Evolutionary conservation across 225 moss, liverwort and hornwort genomes (phyloP).

Genomic region (Lunularia cruciata): DNA sequence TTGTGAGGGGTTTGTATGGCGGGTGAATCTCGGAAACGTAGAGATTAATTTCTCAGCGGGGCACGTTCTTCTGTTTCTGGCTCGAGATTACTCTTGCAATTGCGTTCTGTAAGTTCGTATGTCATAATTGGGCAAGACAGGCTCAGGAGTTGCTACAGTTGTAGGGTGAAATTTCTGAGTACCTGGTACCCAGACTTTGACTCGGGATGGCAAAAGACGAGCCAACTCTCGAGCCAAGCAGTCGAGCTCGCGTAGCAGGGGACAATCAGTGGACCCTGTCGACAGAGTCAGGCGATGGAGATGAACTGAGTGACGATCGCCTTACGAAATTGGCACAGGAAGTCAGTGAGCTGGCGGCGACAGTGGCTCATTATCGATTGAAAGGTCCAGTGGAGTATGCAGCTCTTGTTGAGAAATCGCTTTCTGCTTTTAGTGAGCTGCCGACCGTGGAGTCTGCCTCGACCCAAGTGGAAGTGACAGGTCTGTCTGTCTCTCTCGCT

Average conservation of each 20-base stretch:
- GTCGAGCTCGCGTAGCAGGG: neutral
- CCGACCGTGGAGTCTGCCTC: neutral
- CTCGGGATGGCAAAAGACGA: slow-evolving; percentile 8
- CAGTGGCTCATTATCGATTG: slow-evolving; percentile 24
- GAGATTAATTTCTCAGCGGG: too few species aligned
- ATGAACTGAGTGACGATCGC: slow-evolving; percentile 18
- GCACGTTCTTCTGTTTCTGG: slow-evolving; percentile 17
- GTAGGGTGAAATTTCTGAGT: neutral
- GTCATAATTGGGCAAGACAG: neutral
- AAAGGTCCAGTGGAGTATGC: slow-evolving; percentile 26
- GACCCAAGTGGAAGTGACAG: neutral
- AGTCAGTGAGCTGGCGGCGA: slow-evolving; percentile 21
- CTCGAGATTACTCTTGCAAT: slow-evolving; percentile 7
- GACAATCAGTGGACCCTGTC: neutral
- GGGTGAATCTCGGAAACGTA: too few species aligned
- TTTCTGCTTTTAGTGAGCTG: neutral
- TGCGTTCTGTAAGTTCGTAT: neutral
- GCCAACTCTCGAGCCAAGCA: neutral
- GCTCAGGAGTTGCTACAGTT: neutral
- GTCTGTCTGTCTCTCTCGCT: neutral
- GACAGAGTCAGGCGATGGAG: neutral
- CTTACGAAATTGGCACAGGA: slow-evolving; percentile 18
- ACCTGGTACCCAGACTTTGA: neutral
- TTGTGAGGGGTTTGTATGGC: too few species aligned
- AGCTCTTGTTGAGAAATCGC: slow-evolving; percentile 17